Evolutionary conservation across 1,284 basidiomycete genomes (phyloP).

Genomic region (Farysia itapuensis): DNA sequence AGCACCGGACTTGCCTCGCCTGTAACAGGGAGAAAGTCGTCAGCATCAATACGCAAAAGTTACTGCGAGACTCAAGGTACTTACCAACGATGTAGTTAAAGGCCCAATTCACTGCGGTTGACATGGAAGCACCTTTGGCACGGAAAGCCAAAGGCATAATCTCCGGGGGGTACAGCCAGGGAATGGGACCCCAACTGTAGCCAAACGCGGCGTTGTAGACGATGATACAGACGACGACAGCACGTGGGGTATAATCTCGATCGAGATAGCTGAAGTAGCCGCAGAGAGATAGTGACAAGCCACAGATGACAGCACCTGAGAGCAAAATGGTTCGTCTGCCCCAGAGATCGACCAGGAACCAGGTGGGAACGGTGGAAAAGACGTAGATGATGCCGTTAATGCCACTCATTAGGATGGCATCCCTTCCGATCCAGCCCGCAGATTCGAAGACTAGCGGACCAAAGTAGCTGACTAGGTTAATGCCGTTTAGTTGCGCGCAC

Average conservation of each 20-base stretch:
- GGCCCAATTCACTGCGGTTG: slow-evolving; percentile 61
- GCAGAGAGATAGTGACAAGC: slow-evolving; percentile 72
- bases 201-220: slow-evolving; percentile 93
- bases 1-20: slow-evolving; percentile 85
- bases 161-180: slow-evolving; percentile 76
- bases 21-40: too few species aligned
- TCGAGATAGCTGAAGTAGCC: slow-evolving; percentile 94
- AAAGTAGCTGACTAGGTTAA: slow-evolving; percentile 84
- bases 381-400: slow-evolving; percentile 72
- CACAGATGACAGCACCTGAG: slow-evolving; percentile 81
- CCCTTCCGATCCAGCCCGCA: slow-evolving; percentile 95
- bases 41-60: too few species aligned
- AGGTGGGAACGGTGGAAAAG: slow-evolving; percentile 65
- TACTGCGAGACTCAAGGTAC: too few species aligned
- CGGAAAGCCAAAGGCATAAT: slow-evolving; percentile 65
- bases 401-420: slow-evolving; percentile 95
- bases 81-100: slow-evolving; percentile 79
- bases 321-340: slow-evolving; percentile 86
- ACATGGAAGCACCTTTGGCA: slow-evolving; percentile 74
- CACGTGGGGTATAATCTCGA: slow-evolving; percentile 67
- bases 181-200: slow-evolving; percentile 69
- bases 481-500: slow-evolving; percentile 76
- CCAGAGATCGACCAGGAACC: slow-evolving; percentile 92
- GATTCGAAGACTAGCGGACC: slow-evolving; percentile 65
- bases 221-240: slow-evolving; percentile 84